These are phyloP conservation scores for Albifimbria verrucaria DNA, from an alignment of 2,329 filamentous ascomycete genomes.

Conservation along the genomic window DNA sequence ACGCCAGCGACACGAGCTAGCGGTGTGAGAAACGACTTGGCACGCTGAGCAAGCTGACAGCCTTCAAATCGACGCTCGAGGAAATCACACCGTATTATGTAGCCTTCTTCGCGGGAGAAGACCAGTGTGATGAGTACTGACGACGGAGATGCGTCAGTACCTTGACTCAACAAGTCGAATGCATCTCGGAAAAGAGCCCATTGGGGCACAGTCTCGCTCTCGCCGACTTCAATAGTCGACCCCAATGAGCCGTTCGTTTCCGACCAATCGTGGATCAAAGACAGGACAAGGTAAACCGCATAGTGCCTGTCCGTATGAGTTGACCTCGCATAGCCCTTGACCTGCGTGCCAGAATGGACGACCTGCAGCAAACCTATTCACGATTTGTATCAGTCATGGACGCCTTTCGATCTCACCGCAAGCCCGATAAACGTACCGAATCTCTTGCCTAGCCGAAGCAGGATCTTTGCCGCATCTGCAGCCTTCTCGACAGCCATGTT, in stretches of 20 bases:
- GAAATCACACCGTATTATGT: conserved; percentile 1
- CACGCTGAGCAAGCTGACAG: not conserved
- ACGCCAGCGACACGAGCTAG: not conserved
- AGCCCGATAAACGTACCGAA: not conserved
- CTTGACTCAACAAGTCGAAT: not conserved
- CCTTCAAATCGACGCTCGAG: not conserved
- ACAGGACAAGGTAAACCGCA: not conserved
- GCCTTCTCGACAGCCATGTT: not conserved
- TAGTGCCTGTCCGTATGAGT: not conserved
- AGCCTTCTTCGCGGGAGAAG: not conserved
- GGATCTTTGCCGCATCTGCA: not conserved
- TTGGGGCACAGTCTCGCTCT: not conserved
- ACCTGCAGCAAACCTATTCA: not conserved
- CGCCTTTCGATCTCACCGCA: not conserved
- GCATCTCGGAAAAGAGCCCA: not conserved
- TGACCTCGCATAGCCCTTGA: not conserved
- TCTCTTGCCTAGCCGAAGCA: not conserved
- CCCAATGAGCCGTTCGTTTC: not conserved
- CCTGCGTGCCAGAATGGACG: not conserved
- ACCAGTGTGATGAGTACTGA: not conserved
- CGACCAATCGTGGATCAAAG: not conserved
- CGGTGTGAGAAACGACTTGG: not conserved
- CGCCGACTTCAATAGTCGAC: not conserved
- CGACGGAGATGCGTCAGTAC: not conserved
- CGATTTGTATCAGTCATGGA: not conserved